phyloP scores from a whole-genome alignment of 306 rosid genomes.

The Citrullus amarus region DNA sequence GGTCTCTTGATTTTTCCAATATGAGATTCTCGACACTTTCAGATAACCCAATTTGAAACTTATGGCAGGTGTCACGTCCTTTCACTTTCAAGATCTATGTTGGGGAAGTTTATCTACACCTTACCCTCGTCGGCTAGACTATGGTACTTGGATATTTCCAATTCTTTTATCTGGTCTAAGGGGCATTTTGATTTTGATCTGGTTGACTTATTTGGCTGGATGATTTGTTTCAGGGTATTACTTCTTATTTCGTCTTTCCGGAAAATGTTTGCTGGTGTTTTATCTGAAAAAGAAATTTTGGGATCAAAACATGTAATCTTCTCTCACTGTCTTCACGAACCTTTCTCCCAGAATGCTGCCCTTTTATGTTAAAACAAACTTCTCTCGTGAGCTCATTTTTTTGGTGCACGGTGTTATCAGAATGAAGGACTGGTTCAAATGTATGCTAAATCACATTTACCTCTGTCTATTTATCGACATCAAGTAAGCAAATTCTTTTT shows the following conservation, averaged over 20 bases:
- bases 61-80: constrained; percentile 65
- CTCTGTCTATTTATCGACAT: constrained; percentile 30
- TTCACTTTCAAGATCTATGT: constrained; percentile 44
- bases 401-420: constrained; percentile 53
- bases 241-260: constrained; percentile 58
- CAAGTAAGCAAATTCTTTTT: constrained; percentile 29
- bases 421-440: constrained; percentile 70
- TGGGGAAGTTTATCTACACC: constrained; percentile 61
- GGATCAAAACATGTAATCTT: constrained; percentile 71
- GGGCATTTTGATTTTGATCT: constrained; percentile 4
- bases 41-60: constrained; percentile 1
- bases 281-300: constrained; percentile 64
- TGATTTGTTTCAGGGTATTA: constrained; percentile 59
- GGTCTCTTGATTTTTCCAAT: too few species aligned
- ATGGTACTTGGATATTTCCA: constrained; percentile 35
- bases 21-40: background rate
- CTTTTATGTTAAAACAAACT: constrained; percentile 1
- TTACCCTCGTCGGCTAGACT: constrained; percentile 74
- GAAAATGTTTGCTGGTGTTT: constrained; percentile 56
- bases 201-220: constrained; percentile 11
- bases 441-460: constrained; percentile 44
- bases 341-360: background rate
- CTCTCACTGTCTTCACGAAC: constrained; percentile 12
- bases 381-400: constrained; percentile 15
- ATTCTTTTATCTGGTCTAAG: constrained; percentile 2